A percentile compares a stretch with the other conserved stretches of the same genome.
Evolutionary conservation across 2,329 filamentous ascomycete species (phyloP).

Genomic region (Pseudogymnoascus sp.): DNA sequence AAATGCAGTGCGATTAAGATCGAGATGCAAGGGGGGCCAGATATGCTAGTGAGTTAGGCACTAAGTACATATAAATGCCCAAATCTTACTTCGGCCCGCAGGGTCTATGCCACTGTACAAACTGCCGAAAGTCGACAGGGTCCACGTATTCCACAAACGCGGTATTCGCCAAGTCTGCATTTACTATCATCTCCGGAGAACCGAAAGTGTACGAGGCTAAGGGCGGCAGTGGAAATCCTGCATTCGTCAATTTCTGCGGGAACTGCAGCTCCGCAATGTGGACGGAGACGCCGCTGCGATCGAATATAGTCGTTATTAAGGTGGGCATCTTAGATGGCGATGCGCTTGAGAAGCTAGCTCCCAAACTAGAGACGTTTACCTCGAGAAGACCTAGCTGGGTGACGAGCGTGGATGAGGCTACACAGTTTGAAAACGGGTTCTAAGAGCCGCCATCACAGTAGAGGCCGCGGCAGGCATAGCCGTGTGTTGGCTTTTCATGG

Average conservation of each 20-base stretch:
- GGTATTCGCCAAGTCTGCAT: not conserved
- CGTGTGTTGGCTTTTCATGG: not conserved
- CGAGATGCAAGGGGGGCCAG: not conserved
- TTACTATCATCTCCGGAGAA: not conserved
- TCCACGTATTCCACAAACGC: not conserved
- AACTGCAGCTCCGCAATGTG: not conserved
- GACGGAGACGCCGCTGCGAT: not conserved
- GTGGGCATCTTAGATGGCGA: not conserved
- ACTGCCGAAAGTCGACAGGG: conserved; percentile 3
- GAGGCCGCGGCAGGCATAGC: not conserved
- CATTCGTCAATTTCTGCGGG: not conserved
- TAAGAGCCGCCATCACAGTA: not conserved
- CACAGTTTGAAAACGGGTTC: not conserved
- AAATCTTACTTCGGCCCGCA: not conserved
- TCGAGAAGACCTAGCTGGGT: not conserved
- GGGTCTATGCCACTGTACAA: conserved; percentile 1
- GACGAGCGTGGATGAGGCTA: not conserved
- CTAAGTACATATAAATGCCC: not conserved
- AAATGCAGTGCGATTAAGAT: not conserved
- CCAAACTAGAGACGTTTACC: not conserved
- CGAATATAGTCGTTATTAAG: not conserved
- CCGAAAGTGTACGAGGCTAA: not conserved
- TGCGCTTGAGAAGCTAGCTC: not conserved
- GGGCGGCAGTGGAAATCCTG: not conserved
- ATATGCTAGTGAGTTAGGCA: not conserved